Evolutionary conservation across 73 alveolate species (phyloP), one percentile per base, ranked within the genome.

Genomic region (Urostyla sp.): DNA sequence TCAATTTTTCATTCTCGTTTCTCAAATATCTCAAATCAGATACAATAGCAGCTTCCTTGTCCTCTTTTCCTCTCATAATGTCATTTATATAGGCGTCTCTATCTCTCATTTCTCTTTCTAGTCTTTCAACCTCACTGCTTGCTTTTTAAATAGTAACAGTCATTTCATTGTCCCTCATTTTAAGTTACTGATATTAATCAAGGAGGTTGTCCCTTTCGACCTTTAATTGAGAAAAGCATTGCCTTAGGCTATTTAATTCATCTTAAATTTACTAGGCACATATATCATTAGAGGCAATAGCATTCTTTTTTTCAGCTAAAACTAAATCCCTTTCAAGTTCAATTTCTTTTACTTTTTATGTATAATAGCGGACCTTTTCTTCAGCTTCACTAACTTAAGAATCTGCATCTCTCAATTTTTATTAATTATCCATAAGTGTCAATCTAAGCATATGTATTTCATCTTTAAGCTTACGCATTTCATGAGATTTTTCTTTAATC

Each of bases 141-240:
- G 48, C 40, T 55, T 30, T 53, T 4, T 80, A 76, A 13, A 80
- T 69, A 20, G 72, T 69, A 11, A 4, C 10, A 10, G 38, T 45
- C 83, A 51, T 52, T 23, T 83, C 78, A 16, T 74, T 31, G 44
- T 80, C 87, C 23, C 75, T 51, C 46, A 50, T 21, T 10, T 54
- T 21, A 6, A 32, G 53, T 11, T 2, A 5, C 3, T 75, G 53
- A 0, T 80, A 36, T 40, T 83, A 86, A 20, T 54, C 28, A 0
- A 56, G 74, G 8, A 79, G 63, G 48, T 74, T 61, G 56, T 72
- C 89, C n/a, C 80, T 53, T 21, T 80, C 88, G 6, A 80, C 85
- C 61, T 66, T 81, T 6, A 87, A 55, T 36, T 87, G 77, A 16
- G 89, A 86, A 43, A 56, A 60, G 31, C 83, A 57, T 44, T 80